phyloP scores from a whole-genome alignment of 202 grass and related monocot genomes.

The Eragrostis tef region DNA sequence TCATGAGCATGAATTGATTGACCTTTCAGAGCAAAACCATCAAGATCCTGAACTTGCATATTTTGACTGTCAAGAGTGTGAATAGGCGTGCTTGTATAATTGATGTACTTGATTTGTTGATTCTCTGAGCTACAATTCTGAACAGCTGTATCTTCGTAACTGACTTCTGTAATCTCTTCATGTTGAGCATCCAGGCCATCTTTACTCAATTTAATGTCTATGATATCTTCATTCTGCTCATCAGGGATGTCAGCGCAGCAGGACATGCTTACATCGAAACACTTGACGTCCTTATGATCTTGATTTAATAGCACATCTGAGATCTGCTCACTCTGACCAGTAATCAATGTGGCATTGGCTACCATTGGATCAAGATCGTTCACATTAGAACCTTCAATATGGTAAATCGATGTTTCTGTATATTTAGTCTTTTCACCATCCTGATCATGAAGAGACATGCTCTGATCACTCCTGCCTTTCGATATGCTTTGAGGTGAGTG shows the following conservation, averaged over 20 bases:
- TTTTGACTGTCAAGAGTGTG: not conserved
- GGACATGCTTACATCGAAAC: conserved; percentile 21
- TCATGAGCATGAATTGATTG: conserved; percentile 26
- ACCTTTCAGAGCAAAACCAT: conserved; percentile 29
- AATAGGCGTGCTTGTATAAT: not conserved
- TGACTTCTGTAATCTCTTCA: conserved; percentile 10
- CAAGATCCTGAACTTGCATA: conserved; percentile 27
- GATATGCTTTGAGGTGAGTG: conserved; percentile 20
- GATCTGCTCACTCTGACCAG: conserved; percentile 18
- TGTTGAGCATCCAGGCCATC: conserved; percentile 15
- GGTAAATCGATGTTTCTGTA: conserved; percentile 33
- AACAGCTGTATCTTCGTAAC: conserved; percentile 6
- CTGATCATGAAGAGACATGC: conserved; percentile 1
- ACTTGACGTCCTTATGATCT: conserved; percentile 30
- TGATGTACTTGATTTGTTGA: conserved; percentile 16
- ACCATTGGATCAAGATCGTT: conserved; percentile 13
- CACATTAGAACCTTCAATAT: conserved; percentile 10
- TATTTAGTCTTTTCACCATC: conserved; percentile 28
- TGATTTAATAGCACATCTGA: conserved; percentile 36
- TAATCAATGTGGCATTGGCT: conserved; percentile 4
- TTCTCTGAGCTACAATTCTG: conserved; percentile 12
- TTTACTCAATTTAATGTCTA: conserved; percentile 39
- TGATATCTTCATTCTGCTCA: conserved; percentile 44
- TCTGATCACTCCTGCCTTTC: conserved; percentile 38
- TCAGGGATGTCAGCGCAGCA: conserved; percentile 38